Evolutionary conservation across 495 filamentous ascomycete genomes (phyloP).

Genomic region (Hypoxylon intermedium): DNA sequence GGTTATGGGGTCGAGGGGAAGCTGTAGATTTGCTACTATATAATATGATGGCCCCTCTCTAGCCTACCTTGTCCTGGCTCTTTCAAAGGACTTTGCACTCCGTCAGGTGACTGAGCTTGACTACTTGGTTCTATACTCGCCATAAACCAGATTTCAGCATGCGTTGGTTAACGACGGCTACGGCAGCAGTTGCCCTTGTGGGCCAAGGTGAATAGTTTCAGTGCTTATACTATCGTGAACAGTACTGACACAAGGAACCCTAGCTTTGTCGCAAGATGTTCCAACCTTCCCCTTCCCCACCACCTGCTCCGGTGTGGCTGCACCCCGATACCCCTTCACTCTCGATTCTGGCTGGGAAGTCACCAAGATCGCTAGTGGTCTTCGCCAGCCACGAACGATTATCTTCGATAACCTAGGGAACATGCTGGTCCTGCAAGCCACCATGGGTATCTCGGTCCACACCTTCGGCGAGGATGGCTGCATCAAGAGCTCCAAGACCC

Average conservation of each 20-base stretch:
- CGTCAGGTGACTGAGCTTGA: conserved; percentile 26
- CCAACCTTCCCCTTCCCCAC: conserved; percentile 38
- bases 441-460: conserved; percentile 59
- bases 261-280: conserved; percentile 34
- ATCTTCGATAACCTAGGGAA: conserved; percentile 45
- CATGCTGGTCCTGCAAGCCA: conserved; percentile 64
- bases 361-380: conserved; percentile 45
- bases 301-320: conserved; percentile 42
- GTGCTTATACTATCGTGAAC: neutral
- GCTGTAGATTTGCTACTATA: conserved; percentile 20
- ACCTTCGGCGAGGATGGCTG: conserved; percentile 58
- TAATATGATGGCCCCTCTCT: conserved; percentile 21
- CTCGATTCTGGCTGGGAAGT: conserved; percentile 44
- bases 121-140: conserved; percentile 19
- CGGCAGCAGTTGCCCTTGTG: conserved; percentile 27
- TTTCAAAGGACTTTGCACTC: conserved; percentile 26
- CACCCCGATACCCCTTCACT: conserved; percentile 37
- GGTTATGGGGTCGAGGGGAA: conserved; percentile 4
- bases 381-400: conserved; percentile 43
- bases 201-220: conserved; percentile 30
- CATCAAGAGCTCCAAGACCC: conserved; percentile 54
- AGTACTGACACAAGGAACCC: conserved; percentile 1
- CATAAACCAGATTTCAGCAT: conserved; percentile 22
- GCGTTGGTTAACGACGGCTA: conserved; percentile 26
- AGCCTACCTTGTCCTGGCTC: conserved; percentile 8